Conservation (phyloP, 1,139 yeast genomes). For the Yamadazyma atlantica region DNA sequence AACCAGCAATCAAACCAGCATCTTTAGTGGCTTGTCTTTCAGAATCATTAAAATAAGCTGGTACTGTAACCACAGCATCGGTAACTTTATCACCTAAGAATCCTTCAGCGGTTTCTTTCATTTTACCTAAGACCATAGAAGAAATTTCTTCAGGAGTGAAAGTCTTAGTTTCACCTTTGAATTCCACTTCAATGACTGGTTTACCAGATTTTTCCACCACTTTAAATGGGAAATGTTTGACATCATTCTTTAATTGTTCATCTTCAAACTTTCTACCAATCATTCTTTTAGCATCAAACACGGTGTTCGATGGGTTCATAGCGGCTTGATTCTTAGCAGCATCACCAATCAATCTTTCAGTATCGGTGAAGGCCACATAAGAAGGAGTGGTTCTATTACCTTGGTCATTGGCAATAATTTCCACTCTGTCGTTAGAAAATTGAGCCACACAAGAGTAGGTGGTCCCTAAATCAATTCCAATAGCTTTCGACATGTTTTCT, state of each 20-base stretch:
- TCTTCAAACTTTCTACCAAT: slow-evolving; percentile 65
- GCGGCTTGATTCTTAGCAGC: slow-evolving; percentile 76
- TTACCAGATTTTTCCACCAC: slow-evolving; percentile 56
- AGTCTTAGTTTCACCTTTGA: slow-evolving; percentile 62
- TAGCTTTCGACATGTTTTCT: slow-evolving; percentile 58
- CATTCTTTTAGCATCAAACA: slow-evolving; percentile 67
- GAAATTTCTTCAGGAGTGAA: slow-evolving; percentile 70
- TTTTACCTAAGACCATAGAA: slow-evolving; percentile 63
- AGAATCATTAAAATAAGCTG: slow-evolving; percentile 60
- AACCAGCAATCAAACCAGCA: slow-evolving; percentile 60
- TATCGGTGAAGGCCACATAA: slow-evolving; percentile 65
- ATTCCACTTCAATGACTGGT: slow-evolving; percentile 62
- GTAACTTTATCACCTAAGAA: slow-evolving; percentile 57
- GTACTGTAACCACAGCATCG: slow-evolving; percentile 75
- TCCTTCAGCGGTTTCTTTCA: slow-evolving; percentile 67
- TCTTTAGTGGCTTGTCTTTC: slow-evolving; percentile 64
- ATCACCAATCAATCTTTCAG: slow-evolving; percentile 69
- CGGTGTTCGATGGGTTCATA: slow-evolving; percentile 65
- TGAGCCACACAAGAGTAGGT: slow-evolving; percentile 81
- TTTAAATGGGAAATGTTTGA: slow-evolving; percentile 65
- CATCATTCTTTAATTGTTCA: slow-evolving; percentile 55
- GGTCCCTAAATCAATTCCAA: slow-evolving; percentile 81
- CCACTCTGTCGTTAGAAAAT: slow-evolving; percentile 67
- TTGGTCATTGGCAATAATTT: slow-evolving; percentile 68
- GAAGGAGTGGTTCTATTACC: slow-evolving; percentile 75